Percentiles rank a stretch among this genome's conserved stretches.
Conservation (phyloP, 257 asterid genomes). For the Cruciata laevipes region DNA sequence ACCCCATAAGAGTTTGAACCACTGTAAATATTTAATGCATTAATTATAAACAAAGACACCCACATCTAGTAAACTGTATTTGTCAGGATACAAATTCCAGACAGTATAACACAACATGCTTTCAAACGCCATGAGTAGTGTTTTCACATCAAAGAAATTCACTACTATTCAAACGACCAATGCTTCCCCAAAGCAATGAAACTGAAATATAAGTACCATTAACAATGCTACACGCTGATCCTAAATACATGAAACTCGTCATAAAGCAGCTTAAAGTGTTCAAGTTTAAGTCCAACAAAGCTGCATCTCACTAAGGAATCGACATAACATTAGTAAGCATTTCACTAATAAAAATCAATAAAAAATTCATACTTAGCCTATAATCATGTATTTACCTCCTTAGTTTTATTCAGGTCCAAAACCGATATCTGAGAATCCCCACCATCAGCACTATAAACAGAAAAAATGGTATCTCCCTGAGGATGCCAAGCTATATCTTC, state of each 20-base stretch:
- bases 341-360: neutral
- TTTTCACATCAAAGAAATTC: neutral
- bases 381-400: slow-evolving; percentile 36
- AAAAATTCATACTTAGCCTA: neutral
- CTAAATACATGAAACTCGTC: neutral
- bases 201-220: neutral
- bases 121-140: neutral
- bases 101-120: neutral
- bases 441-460: slow-evolving; percentile 75
- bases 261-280: neutral
- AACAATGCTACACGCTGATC: neutral
- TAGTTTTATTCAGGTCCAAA: slow-evolving; percentile 52
- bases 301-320: neutral
- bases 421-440: slow-evolving; percentile 81
- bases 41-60: neutral
- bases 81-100: neutral
- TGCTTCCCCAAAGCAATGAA: neutral
- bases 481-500: slow-evolving; percentile 99
- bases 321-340: neutral
- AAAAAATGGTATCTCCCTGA: slow-evolving; percentile 54
- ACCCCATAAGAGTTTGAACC: neutral
- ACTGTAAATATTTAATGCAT: neutral
- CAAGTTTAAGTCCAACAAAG: neutral
- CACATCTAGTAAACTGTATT: neutral
- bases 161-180: neutral